Evolutionary conservation across 768 basidiomycete genomes (phyloP).

Genomic region (Tephrocybe sp.): DNA sequence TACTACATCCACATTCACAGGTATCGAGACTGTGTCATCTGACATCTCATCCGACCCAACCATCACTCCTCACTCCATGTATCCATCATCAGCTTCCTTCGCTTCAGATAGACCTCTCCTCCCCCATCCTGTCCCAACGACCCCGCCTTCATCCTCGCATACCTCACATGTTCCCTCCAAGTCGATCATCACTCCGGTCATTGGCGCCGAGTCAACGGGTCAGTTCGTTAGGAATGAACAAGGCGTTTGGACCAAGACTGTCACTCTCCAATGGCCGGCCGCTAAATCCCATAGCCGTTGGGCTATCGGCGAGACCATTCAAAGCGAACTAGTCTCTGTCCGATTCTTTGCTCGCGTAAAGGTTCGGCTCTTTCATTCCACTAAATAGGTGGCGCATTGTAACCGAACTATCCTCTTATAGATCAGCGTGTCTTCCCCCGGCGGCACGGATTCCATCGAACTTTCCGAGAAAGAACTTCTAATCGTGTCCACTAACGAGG

Average conservation of each 20-base stretch:
- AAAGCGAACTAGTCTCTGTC: constrained; percentile 60
- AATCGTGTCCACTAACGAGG: constrained; percentile 67
- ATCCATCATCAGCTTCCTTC: constrained; percentile 29
- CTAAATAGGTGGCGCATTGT: constrained; percentile 11
- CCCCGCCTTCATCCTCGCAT: constrained; percentile 17
- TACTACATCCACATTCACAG: constrained; percentile 8
- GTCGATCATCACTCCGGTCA: constrained; percentile 49
- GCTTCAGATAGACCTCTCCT: constrained; percentile 29
- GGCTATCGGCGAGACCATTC: constrained; percentile 77
- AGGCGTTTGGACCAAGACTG: constrained; percentile 61
- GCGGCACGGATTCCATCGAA: constrained; percentile 65
- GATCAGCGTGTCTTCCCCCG: constrained; percentile 51
- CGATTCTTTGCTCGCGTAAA: constrained; percentile 71
- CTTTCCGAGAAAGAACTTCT: constrained; percentile 65
- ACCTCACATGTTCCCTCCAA: constrained; percentile 32
- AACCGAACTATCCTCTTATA: constrained; percentile 22
- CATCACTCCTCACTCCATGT: constrained; percentile 36
- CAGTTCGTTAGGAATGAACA: constrained; percentile 52
- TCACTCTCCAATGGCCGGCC: constrained; percentile 73
- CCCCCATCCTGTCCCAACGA: constrained; percentile 15
- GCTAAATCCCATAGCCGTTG: constrained; percentile 68
- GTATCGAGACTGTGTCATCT: constrained; percentile 21
- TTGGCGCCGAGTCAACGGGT: constrained; percentile 57
- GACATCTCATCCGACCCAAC: constrained; percentile 38
- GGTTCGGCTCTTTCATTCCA: constrained; percentile 35